These are phyloP conservation scores for Mucor mucedo DNA, from an alignment of 371 early-diverging fungal genomes.

Conservation along the genomic window DNA sequence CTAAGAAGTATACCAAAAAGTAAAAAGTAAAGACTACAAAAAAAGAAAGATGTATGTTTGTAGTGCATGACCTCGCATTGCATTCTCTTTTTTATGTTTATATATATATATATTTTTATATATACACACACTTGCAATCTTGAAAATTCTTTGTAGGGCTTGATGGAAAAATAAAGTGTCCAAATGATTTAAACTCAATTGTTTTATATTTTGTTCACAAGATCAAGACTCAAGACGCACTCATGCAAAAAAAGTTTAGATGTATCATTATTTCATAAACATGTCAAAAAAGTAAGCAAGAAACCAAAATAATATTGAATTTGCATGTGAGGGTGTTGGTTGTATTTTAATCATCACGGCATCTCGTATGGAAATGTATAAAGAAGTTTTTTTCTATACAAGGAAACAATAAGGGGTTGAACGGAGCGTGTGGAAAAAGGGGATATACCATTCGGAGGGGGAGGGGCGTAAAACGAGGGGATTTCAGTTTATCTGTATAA, in stretches of 20 bases:
- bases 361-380: slow-evolving; percentile 4
- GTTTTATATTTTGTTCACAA: slow-evolving; percentile 5
- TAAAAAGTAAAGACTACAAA: neutral
- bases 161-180: neutral
- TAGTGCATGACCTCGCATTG: slow-evolving; percentile 29
- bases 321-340: slow-evolving; percentile 6
- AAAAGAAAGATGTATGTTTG: slow-evolving; percentile 1
- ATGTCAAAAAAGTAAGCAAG: neutral
- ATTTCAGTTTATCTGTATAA: slow-evolving; percentile 7
- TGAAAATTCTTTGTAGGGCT: neutral
- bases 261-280: slow-evolving; percentile 3
- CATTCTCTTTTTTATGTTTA: slow-evolving; percentile 7
- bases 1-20: neutral
- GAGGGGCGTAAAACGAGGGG: slow-evolving; percentile 6
- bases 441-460: neutral
- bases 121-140: neutral
- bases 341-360: slow-evolving; percentile 28
- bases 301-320: neutral
- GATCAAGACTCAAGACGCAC: slow-evolving; percentile 1
- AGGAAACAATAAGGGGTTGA: slow-evolving; percentile 20
- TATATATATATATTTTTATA: slow-evolving; percentile 5
- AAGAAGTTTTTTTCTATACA: slow-evolving; percentile 1
- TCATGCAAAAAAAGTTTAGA: neutral
- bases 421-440: slow-evolving; percentile 4
- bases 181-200: neutral